Base-by-base conservation (phyloP, 140 eudicot species). In the Anethum foeniculum region DNA sequence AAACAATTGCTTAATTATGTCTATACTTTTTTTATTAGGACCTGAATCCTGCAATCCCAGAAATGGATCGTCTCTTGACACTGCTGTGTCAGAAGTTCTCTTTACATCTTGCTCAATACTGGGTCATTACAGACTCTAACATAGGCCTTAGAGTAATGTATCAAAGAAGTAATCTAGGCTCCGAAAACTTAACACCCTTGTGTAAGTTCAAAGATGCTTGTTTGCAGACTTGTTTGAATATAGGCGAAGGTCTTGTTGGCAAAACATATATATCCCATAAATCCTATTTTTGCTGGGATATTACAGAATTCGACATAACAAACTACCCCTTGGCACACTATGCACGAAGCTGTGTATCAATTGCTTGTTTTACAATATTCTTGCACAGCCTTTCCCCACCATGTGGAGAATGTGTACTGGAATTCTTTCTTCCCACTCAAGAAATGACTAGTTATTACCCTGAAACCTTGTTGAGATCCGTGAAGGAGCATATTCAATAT, bases 241-340 rank as follows among this genome's bases (percentile, higher is more conserved):
- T 60, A n/a, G 75, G 56, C 11, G 60, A 64, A 13, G 82, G 82
- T 3, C 44, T 43, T 64, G 64, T 44, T 60, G 82, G 82, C 15
- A 62, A 14, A 25, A 49, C 82, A 43, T 67, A 65, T 18, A 11
- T 9, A 13, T 46, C 48, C 23, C 76, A 46, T 9, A 69, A 48
- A 15, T 54, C 64, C 16, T 67, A 3, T 19, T 67, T 80, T 30
- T 80, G 77, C 28, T 4, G 46, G 25, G 77, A 80, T 48, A 47
- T 67, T 4, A 65, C 47, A 12, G 77, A 69, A 27, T 14, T 80
- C 25, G 41, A 56, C 77, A 43, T 23, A 1, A 44, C 16, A 14
- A 76, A 80, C 9, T 44, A 80, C 65, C 82, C 82, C 4, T 65
- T 67, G 27, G 76, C 67, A 15, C 65, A 65, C 28, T 46, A 38